Conservation (phyloP, 2,329 filamentous ascomycete species). For the Albifimbria verrucaria region DNA sequence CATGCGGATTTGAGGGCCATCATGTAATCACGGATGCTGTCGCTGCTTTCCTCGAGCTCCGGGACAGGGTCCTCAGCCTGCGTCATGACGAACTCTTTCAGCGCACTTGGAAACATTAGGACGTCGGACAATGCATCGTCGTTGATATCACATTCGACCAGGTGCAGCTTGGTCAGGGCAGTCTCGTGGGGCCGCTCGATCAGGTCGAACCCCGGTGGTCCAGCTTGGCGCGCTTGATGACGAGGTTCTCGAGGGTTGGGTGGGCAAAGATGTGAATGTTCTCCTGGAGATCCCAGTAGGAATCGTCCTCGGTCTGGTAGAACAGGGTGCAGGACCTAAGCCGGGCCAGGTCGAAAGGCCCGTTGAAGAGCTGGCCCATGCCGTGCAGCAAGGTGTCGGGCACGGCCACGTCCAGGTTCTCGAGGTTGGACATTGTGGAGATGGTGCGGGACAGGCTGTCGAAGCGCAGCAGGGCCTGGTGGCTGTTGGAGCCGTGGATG, state of each 20-base stretch:
- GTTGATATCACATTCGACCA: slow-evolving; percentile 50
- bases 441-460: slow-evolving; percentile 44
- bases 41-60: slow-evolving; percentile 43
- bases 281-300: slow-evolving; percentile 48
- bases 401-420: slow-evolving; percentile 42
- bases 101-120: slow-evolving; percentile 38
- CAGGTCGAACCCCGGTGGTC: slow-evolving; percentile 45
- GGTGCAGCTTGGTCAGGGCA: slow-evolving; percentile 37
- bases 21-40: slow-evolving; percentile 45
- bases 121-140: slow-evolving; percentile 35
- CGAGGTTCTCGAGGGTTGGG: slow-evolving; percentile 43
- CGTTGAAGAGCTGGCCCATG: slow-evolving; percentile 47
- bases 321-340: slow-evolving; percentile 44
- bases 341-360: slow-evolving; percentile 47
- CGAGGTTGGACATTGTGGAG: slow-evolving; percentile 47
- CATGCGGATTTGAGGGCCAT: slow-evolving; percentile 36
- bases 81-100: slow-evolving; percentile 46
- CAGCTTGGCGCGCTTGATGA: slow-evolving; percentile 41
- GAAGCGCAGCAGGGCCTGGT: slow-evolving; percentile 25
- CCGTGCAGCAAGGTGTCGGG: slow-evolving; percentile 40
- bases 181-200: slow-evolving; percentile 46
- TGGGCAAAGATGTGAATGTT: slow-evolving; percentile 51
- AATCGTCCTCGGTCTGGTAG: slow-evolving; percentile 40
- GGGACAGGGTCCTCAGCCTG: slow-evolving; percentile 36
- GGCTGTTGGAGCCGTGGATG: slow-evolving; percentile 25